Percentiles rank a stretch among this genome's conserved stretches.
Evolutionary conservation across 768 basidiomycete species (phyloP).

Genomic region (Clitopilus hobsonii): DNA sequence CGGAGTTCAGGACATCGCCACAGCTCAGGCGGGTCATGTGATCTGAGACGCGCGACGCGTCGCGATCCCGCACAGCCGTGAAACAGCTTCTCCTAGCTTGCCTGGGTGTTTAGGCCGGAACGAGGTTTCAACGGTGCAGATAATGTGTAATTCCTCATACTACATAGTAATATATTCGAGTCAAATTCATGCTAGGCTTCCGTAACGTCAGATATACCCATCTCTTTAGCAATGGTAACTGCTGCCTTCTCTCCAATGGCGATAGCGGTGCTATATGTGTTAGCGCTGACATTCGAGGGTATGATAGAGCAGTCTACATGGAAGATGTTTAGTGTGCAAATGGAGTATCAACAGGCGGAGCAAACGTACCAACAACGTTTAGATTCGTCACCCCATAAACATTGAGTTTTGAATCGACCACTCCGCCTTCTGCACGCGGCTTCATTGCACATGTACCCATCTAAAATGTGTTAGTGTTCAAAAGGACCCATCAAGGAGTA

Average conservation of each 20-base stretch:
- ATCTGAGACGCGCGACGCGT: no score
- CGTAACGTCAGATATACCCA: slow-evolving; percentile 20
- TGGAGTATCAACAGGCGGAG: neutral
- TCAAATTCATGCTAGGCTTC: neutral
- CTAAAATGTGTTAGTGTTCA: neutral
- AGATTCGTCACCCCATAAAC: slow-evolving; percentile 57
- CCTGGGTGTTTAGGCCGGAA: no score
- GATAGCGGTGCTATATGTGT: slow-evolving; percentile 37
- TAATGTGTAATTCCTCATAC: no score
- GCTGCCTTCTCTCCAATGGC: slow-evolving; percentile 62
- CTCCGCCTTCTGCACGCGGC: slow-evolving; percentile 49
- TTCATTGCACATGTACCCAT: slow-evolving; percentile 41
- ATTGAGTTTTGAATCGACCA: slow-evolving; percentile 57
- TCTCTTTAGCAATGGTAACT: slow-evolving; percentile 53
- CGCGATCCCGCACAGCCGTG: no score
- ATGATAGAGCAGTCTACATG: slow-evolving; percentile 31
- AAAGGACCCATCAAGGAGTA: neutral
- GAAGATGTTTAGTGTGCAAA: neutral
- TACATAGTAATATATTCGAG: no score
- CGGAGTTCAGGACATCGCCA: no score
- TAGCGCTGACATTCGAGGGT: slow-evolving; percentile 34
- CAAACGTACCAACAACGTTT: slow-evolving; percentile 48
- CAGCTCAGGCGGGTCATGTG: no score
- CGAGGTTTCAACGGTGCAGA: no score
- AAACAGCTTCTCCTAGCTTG: no score